Conservation (phyloP, 805 yeast genomes). For the Kazachstania psychrophila region DNA sequence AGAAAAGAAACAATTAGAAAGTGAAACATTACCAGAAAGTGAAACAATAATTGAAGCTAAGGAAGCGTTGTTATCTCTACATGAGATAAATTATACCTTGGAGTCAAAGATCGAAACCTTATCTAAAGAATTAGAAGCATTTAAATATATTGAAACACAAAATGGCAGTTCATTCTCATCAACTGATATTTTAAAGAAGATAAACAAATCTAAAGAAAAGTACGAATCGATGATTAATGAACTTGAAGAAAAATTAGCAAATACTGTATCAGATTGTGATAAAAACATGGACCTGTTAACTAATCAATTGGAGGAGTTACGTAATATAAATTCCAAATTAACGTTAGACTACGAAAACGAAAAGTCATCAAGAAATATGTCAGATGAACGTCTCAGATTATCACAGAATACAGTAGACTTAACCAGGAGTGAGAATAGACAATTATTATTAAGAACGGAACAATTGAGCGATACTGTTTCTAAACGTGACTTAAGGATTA, state of each 20-base stretch:
- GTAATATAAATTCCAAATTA: constrained; percentile 38
- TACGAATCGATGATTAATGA: constrained; percentile 23
- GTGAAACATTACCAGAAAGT: constrained; percentile 29
- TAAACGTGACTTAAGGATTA: constrained; percentile 42
- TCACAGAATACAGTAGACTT: constrained; percentile 34
- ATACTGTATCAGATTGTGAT: constrained; percentile 30
- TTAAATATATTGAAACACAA: constrained; percentile 20
- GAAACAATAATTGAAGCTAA: constrained; percentile 53
- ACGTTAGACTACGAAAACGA: constrained; percentile 44
- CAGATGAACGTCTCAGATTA: constrained; percentile 42
- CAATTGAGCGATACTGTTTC: constrained; percentile 35
- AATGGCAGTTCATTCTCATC: background rate
- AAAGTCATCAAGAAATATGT: constrained; percentile 44
- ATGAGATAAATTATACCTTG: too few relatives aligned
- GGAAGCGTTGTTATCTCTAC: constrained; percentile 57
- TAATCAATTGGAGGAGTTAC: constrained; percentile 34
- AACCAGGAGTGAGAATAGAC: constrained; percentile 38
- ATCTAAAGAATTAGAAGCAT: constrained; percentile 61
- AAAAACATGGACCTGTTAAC: constrained; percentile 43
- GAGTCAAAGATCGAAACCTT: constrained; percentile 48
- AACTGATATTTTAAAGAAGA: background rate
- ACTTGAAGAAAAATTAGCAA: constrained; percentile 18
- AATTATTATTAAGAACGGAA: constrained; percentile 33
- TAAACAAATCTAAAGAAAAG: background rate
- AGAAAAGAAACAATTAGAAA: constrained; percentile 45